Conservation (phyloP, 2,329 filamentous ascomycete genomes). For the Reticulascus tulasneorum region DNA sequence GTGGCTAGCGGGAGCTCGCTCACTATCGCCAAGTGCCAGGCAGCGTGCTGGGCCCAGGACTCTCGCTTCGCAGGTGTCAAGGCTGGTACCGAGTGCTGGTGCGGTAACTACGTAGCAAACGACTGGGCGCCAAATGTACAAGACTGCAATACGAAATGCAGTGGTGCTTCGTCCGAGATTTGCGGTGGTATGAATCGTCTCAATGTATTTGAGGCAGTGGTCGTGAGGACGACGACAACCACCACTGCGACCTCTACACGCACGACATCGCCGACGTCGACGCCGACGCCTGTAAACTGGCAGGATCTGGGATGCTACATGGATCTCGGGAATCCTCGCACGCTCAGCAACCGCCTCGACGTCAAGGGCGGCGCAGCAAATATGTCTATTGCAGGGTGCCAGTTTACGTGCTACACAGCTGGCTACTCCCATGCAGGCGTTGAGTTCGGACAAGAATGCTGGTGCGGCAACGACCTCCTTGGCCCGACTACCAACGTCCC, state of each 20-base stretch:
- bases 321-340: too few relatives aligned
- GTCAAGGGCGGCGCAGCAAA: too few relatives aligned
- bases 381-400: too few relatives aligned
- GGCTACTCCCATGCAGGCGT: conserved; percentile 34
- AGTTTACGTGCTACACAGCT: conserved; percentile 30
- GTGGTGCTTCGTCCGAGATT: conserved; percentile 24
- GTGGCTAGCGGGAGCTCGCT: conserved; percentile 19
- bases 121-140: conserved; percentile 13
- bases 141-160: conserved; percentile 28
- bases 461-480: conserved; percentile 30
- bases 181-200: conserved; percentile 30
- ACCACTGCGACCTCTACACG: too few relatives aligned
- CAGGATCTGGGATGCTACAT: too few relatives aligned
- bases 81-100: conserved; percentile 35
- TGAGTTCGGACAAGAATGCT: conserved; percentile 33
- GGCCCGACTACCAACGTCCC: conserved; percentile 11
- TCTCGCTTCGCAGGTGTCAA: conserved; percentile 35
- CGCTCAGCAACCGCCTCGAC: too few relatives aligned
- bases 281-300: too few relatives aligned
- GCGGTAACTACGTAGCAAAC: conserved; percentile 25
- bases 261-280: too few relatives aligned
- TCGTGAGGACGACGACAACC: too few relatives aligned
- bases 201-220: conserved; percentile 21
- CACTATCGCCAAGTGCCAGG: conserved; percentile 29
- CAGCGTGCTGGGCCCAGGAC: conserved; percentile 28